Base-by-base conservation (phyloP, 1,284 basidiomycete species). In the Veloporphyrellus conicus region DNA sequence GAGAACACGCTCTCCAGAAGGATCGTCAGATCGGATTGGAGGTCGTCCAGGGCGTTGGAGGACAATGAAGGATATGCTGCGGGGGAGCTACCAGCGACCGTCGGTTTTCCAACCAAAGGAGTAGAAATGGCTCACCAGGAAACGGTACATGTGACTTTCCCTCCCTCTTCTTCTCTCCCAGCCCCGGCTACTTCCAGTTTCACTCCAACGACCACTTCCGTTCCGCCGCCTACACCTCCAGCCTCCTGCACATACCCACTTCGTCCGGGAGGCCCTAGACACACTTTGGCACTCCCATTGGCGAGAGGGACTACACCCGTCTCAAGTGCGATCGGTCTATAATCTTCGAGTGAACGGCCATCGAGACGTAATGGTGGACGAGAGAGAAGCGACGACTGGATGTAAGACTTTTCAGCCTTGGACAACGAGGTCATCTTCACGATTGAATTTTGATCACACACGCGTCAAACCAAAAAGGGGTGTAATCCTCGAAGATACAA, bases 251-350 rank as follows among this genome's bases (percentile, higher is more conserved):
- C 45, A 38, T 55, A 79, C 6, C 82, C 84, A 4, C 77, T 74
- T 6, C 74, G 75, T 42, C 80, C 78, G 23, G 23, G 73, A 50
- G 76, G 74, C 3, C 86, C 87, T 19, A 90, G 76, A 50, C 73
- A 80, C 6, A 89, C 68, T 16, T 78, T 76, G 9, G 86, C 87
- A 52, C 86, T 89, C 12, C 89, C 89, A 53, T 88, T 90, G 20
- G 88, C 84, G 6, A 88, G 73, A 4, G 87, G 83, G 18, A 81
- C 78, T 2, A 87, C 76, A 22, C 84, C 85, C 0, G 84, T 87
- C 64, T 88, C 81, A n/a, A 92, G 74, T 8, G 77, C 70, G 33
- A 90, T 75, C 0, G 74, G 66, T 27, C 89, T 74, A 55, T 76
- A 90, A 52, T 25, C 23, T 25, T 25, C 23, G 8, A 25, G 23